Conservation (phyloP, 2,329 filamentous ascomycete genomes). For the Fusarium sulawesiense region DNA sequence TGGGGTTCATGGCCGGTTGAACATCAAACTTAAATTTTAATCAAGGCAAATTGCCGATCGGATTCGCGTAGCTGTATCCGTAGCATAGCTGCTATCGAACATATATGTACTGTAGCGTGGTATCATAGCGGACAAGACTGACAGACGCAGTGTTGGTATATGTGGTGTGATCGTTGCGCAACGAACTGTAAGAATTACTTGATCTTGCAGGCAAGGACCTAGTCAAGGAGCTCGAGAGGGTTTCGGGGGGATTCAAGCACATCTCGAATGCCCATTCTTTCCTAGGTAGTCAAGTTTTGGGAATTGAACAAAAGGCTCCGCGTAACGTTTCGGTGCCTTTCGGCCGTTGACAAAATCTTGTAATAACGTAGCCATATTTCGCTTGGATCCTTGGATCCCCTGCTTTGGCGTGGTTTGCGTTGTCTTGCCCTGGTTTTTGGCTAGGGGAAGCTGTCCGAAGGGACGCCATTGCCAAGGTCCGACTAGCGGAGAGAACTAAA, state of each 20-base stretch:
- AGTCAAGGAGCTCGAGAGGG: background rate
- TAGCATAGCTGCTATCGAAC: background rate
- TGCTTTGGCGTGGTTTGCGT: slow-evolving; percentile 24
- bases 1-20: slow-evolving; percentile 1
- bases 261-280: background rate
- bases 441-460: slow-evolving; percentile 42
- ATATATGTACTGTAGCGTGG: background rate
- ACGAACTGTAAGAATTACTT: background rate
- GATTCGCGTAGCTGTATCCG: background rate
- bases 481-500: slow-evolving; percentile 35
- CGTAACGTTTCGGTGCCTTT: slow-evolving; percentile 19
- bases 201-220: background rate
- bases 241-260: background rate
- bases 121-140: background rate
- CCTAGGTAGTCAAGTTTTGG: background rate
- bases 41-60: background rate
- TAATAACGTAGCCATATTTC: background rate
- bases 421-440: slow-evolving; percentile 12
- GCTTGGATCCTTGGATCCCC: slow-evolving; percentile 23
- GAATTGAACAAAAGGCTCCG: background rate
- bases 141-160: background rate
- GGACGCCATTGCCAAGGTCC: slow-evolving; percentile 36
- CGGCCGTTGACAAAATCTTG: slow-evolving; percentile 35
- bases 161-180: background rate
- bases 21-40: slow-evolving; percentile 4